Conservation (phyloP, 78 protist species). For the Pigoraptor vietnamica region DNA sequence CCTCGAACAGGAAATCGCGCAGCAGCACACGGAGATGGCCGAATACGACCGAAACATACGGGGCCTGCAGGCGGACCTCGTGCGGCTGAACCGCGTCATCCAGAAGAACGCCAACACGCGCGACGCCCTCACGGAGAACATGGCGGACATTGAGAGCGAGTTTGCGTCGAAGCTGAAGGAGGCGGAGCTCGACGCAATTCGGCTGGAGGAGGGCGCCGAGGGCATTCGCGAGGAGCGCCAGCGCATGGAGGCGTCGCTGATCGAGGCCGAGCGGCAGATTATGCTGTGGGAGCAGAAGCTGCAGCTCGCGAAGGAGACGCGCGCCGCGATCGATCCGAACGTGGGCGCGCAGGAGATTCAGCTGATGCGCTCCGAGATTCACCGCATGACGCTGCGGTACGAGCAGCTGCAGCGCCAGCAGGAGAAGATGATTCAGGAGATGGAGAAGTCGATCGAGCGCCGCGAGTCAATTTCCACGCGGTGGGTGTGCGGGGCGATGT, state of each 20-base stretch:
- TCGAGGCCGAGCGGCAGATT: slow-evolving; percentile 47
- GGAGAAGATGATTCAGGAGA: slow-evolving; percentile 27
- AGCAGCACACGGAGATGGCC: not conserved
- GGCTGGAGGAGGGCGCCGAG: slow-evolving; percentile 8
- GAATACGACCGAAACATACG: not conserved
- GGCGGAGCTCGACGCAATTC: slow-evolving; percentile 27
- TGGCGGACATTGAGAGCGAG: not conserved
- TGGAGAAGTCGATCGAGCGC: slow-evolving; percentile 36
- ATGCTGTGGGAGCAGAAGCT: slow-evolving; percentile 58
- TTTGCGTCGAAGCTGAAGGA: not conserved
- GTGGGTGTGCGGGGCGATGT: no score
- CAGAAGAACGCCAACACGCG: not conserved
- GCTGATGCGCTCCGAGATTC: slow-evolving; percentile 31
- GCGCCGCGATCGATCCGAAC: slow-evolving; percentile 47
- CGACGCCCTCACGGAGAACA: not conserved
- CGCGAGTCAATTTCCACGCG: slow-evolving; percentile 32
- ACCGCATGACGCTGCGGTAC: slow-evolving; percentile 29
- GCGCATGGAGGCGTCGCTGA: slow-evolving; percentile 8
- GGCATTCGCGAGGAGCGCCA: slow-evolving; percentile 16
- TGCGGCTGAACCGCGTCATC: slow-evolving; percentile 22
- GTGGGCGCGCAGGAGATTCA: not conserved
- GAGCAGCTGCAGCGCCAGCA: slow-evolving; percentile 30
- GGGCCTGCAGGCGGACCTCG: slow-evolving; percentile 22
- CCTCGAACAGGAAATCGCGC: not conserved
- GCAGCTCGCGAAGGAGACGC: slow-evolving; percentile 55